Percentiles rank a stretch among this genome's conserved stretches.
phyloP scores from a whole-genome alignment of 2,329 filamentous ascomycete species.

The Hypoxylon sp. region DNA sequence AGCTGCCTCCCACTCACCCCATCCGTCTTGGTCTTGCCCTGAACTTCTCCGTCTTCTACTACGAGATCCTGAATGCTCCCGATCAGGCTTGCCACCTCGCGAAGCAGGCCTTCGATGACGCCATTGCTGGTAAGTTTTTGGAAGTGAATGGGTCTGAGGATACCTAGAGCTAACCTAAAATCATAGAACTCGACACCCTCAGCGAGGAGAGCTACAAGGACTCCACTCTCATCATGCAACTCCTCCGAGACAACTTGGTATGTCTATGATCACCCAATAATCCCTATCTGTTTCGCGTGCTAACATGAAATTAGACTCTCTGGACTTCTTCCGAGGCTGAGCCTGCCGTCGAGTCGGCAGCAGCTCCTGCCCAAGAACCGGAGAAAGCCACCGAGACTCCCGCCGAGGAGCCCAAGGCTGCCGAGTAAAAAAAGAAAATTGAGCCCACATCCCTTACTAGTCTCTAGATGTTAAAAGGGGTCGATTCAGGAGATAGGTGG shows the following conservation, averaged over 20 bases:
- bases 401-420: constrained; percentile 73
- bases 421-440: constrained; percentile 69
- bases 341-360: constrained; percentile 64
- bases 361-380: constrained; percentile 62
- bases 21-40: constrained; percentile 91
- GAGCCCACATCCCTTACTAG: constrained; percentile 47
- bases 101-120: constrained; percentile 95
- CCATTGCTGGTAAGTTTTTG: constrained; percentile 75
- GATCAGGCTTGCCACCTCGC: constrained; percentile 98
- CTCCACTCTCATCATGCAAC: constrained; percentile 98
- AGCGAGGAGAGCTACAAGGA: constrained; percentile 99
- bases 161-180: constrained; percentile 37
- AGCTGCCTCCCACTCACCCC: constrained; percentile 89
- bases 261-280: constrained; percentile 42
- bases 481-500: constrained; percentile 58
- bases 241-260: constrained; percentile 95
- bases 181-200: constrained; percentile 87
- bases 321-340: constrained; percentile 99
- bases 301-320: constrained; percentile 74
- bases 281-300: constrained; percentile 23
- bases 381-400: constrained; percentile 66
- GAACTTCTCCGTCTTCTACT: constrained; percentile 99
- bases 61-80: constrained; percentile 98
- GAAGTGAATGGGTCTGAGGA: background rate
- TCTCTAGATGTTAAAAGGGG: constrained; percentile 53